phyloP scores from a whole-genome alignment of 306 rosid species.

The Senna siamea region DNA sequence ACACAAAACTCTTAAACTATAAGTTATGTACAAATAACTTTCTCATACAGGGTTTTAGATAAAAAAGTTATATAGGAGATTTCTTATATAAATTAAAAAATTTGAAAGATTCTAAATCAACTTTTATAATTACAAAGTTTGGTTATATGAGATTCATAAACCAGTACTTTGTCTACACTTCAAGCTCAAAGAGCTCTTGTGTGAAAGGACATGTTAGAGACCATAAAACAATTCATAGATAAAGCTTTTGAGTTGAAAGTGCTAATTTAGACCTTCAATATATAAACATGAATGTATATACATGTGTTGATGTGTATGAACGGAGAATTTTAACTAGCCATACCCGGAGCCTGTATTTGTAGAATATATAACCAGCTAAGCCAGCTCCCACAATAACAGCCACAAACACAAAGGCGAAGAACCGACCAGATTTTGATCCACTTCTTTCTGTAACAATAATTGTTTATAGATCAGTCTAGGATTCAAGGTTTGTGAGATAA shows the following conservation, averaged over 20 bases:
- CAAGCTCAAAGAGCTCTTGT: no score
- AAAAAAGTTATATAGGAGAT: no score
- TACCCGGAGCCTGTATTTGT: constrained; percentile 96
- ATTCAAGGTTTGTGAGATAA: not conserved
- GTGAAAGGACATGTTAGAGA: no score
- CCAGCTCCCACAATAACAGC: constrained; percentile 67
- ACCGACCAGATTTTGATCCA: constrained; percentile 65
- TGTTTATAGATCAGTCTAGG: not conserved
- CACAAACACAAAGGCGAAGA: constrained; percentile 55
- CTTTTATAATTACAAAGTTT: no score
- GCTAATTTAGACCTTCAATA: constrained; percentile 23
- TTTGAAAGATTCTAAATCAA: no score
- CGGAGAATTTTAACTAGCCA: constrained; percentile 31
- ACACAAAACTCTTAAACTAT: no score
- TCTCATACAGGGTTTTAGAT: no score
- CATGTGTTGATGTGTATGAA: not conserved
- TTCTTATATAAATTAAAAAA: no score
- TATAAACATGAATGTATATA: not conserved
- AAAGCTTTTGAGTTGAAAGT: not conserved
- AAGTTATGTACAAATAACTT: no score
- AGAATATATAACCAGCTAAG: constrained; percentile 78
- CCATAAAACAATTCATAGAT: no score
- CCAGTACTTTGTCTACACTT: no score
- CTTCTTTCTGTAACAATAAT: constrained; percentile 63
- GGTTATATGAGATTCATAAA: no score